Evolutionary conservation across 2,329 filamentous ascomycete species (phyloP), one percentile per base, ranked within the genome.

Genomic region (Clonostachys sp.): DNA sequence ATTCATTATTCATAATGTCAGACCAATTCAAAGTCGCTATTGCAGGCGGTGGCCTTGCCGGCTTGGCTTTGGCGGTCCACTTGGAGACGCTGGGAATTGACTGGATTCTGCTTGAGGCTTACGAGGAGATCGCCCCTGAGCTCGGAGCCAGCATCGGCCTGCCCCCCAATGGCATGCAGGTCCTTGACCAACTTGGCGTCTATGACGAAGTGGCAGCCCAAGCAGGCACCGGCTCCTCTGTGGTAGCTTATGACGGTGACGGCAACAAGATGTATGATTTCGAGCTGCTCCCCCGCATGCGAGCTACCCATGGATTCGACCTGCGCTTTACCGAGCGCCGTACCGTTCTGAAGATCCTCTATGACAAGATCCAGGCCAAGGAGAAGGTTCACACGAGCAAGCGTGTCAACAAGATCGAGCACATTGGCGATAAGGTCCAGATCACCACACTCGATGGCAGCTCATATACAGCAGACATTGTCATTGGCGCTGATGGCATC

Each of bases 31-130:
- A 43, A 36, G 45, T 47, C 17, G 30, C 36, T n/a, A 59, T 70
- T 33, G 54, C 74, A n/a, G 73, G 74, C n/a, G 73, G 63, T 9
- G 75, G 75, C 24, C 69, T 70, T 7, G 78, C 75, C 51, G 75
- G 74, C 24, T 66, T 78, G 5, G 75, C 75, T 1, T 75, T 71
- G 2, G 74, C 73, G 9, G 57, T 71, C 18, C 72, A 75, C 45
- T 65, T 78, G 5, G 56, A 78, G 46, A 57, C 56, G 34, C 60
- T 67, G 16, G 59, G 56, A 24, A 70, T 81, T 46, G 67, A 77
- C 51, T 80, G 71, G 53, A 48, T 76, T 4, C 50, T 81, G 1
- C 63, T 81, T 1, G 77, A 81, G 51, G 57, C 61, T 0, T 62
- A 71, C 44, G 43, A 50, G 0, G 55, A 64, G 0, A 67, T 78